Percentiles rank a stretch among this genome's conserved stretches.
phyloP scores from a whole-genome alignment of 805 yeast species.

The Wickerhamiella musiphila region DNA sequence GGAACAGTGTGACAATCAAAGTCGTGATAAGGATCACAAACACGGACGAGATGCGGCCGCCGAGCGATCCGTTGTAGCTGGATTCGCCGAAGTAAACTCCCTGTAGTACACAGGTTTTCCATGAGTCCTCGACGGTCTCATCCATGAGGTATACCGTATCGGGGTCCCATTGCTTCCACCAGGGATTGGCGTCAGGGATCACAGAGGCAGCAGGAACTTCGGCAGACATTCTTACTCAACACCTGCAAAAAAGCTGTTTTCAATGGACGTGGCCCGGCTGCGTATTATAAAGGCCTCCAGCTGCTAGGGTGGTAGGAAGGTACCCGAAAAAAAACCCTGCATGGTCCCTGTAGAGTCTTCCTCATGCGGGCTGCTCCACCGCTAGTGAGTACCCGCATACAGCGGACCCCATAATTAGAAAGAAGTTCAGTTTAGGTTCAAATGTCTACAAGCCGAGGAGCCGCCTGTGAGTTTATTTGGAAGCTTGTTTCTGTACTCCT shows the following conservation, averaged over 20 bases:
- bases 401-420: background rate
- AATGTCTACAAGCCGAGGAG: too few species aligned
- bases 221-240: background rate
- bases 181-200: conserved; percentile 1
- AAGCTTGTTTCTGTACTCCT: too few species aligned
- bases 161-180: conserved; percentile 18
- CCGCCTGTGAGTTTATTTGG: background rate
- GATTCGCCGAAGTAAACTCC: conserved; percentile 27
- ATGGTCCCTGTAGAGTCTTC: too few species aligned
- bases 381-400: background rate
- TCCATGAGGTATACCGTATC: conserved; percentile 18
- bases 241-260: background rate
- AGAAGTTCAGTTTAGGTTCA: too few species aligned
- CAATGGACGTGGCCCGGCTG: too few species aligned
- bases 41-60: conserved; percentile 36
- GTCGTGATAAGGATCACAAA: conserved; percentile 42
- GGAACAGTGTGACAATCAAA: conserved; percentile 31
- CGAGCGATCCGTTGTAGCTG: conserved; percentile 28
- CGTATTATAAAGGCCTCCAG: background rate
- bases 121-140: conserved; percentile 21
- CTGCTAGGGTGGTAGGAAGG: background rate
- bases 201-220: conserved; percentile 2
- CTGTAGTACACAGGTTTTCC: conserved; percentile 27
- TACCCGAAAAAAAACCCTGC: too few species aligned
- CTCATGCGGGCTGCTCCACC: background rate